Base-by-base conservation (phyloP, 495 filamentous ascomycete genomes). In the Aspergillus mulundensis region DNA sequence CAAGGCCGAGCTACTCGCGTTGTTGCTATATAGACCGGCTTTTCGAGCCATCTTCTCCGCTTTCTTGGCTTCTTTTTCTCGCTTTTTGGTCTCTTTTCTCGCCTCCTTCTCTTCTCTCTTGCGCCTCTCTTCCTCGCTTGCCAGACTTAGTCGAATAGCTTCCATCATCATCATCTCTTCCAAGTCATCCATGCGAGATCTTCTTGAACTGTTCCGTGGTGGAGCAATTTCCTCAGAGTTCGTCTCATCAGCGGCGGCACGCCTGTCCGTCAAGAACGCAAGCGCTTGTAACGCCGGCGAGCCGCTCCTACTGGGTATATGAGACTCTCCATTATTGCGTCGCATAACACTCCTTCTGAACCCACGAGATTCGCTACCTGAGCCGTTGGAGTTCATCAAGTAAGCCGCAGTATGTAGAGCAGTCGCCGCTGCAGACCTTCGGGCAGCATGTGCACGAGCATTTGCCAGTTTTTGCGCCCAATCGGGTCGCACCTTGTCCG, bases 131-230 rank as follows among this genome's bases (percentile, higher is more conserved):
- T 98, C 94, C 63, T 98, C 94, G 28, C 87, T 87, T 7, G 87
- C 91, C 23, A 97, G 75, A 47, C 90, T 95, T 44, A 96, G 70
- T 28, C 94, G 78, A 50, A 98, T 93, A 2, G 94, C 94, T 66
- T 97, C 94, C 79, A 92, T 88, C 81, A 97, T 89, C 94, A 98
- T 98, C 77, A 97, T 89, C 45, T 96, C 93, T 66, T 98, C 94
- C 11, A 97, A 74, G 62, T 97, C 93, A 42, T 95, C 90, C 50
- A 94, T 78, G 43, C 90, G 77, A 50, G 66, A 84, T 47, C 85
- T 75, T 48, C 89, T 77, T 14, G 85, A 83, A 57, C 77, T 81
- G 16, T 72, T 73, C n/a, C 83, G 77, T 7, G 78, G 73, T 18
- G 81, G 73, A 16, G 75, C 72, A 18, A 81, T 79, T 60, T 79